Conservation (phyloP, 2,329 filamentous ascomycete genomes). For the Hysterium pulicare region DNA sequence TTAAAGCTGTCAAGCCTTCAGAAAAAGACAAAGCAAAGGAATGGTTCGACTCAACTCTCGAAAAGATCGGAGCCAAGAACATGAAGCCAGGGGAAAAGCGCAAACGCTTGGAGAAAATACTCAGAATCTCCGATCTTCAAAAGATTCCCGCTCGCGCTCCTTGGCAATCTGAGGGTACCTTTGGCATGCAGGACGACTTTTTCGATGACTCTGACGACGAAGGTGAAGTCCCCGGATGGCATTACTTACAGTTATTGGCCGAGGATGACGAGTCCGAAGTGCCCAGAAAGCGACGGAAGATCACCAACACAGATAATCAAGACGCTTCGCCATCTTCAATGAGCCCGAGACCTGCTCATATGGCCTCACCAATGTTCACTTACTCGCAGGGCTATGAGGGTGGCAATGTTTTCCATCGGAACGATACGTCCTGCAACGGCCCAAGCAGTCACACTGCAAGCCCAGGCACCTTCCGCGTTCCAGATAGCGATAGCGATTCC, state of each 20-base stretch:
- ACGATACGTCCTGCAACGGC: slow-evolving; percentile 8
- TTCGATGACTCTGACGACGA: slow-evolving; percentile 18
- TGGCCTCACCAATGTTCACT: slow-evolving; percentile 32
- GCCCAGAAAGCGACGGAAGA: slow-evolving; percentile 4
- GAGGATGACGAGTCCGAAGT: slow-evolving; percentile 1
- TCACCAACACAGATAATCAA: slow-evolving; percentile 21
- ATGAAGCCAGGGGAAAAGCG: slow-evolving; percentile 23
- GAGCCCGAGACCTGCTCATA: slow-evolving; percentile 26
- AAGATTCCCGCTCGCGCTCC: slow-evolving; percentile 28
- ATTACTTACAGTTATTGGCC: slow-evolving; percentile 8
- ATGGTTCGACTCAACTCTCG: slow-evolving; percentile 25
- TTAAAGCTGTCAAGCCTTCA: not conserved
- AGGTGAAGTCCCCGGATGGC: slow-evolving; percentile 21
- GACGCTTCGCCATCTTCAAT: slow-evolving; percentile 22
- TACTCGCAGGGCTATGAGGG: slow-evolving; percentile 15
- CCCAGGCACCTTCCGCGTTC: slow-evolving; percentile 20
- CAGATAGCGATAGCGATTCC: slow-evolving; percentile 20
- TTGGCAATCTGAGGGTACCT: slow-evolving; percentile 25
- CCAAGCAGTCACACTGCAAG: slow-evolving; percentile 9
- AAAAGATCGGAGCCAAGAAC: slow-evolving; percentile 16
- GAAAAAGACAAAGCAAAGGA: slow-evolving; percentile 1
- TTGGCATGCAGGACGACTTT: slow-evolving; percentile 23
- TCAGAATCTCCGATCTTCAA: slow-evolving; percentile 22
- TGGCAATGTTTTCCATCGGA: slow-evolving; percentile 28
- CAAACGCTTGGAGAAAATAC: slow-evolving; percentile 21